A percentile compares a stretch with the other conserved stretches of the same genome.
Evolutionary conservation across 805 yeast genomes (phyloP).

Genomic region (Ogataea chonburiensis): DNA sequence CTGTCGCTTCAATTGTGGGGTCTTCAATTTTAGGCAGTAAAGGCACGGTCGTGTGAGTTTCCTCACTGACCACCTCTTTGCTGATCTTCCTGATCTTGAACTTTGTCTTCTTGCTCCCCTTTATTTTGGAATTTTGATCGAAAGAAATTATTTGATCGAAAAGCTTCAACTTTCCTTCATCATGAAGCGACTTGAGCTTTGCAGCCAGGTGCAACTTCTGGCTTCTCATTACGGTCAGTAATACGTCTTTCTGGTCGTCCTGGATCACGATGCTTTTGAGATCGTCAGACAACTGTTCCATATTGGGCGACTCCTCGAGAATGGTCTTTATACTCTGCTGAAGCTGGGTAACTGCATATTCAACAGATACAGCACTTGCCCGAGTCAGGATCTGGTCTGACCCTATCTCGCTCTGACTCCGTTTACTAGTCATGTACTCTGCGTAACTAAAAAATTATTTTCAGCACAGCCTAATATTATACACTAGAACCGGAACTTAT

Average conservation of each 20-base stretch:
- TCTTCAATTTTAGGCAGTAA: conserved; percentile 65
- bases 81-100: conserved; percentile 13
- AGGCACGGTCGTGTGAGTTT: conserved; percentile 52
- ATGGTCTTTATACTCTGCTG: conserved; percentile 53
- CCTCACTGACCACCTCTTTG: background rate
- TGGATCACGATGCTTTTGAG: conserved; percentile 21
- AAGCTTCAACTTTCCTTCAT: conserved; percentile 46
- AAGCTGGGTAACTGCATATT: conserved; percentile 52
- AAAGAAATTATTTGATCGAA: conserved; percentile 54
- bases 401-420: background rate
- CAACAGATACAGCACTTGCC: conserved; percentile 37
- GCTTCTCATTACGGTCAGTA: conserved; percentile 50
- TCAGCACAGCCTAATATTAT: background rate
- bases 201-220: conserved; percentile 61
- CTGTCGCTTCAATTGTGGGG: conserved; percentile 59
- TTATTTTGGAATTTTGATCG: conserved; percentile 30
- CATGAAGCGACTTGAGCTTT: conserved; percentile 52
- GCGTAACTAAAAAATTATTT: background rate
- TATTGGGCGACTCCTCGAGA: conserved; percentile 55
- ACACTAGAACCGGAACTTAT: conserved; percentile 10
- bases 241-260: conserved; percentile 37
- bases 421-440: too few species aligned
- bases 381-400: conserved; percentile 10
- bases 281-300: conserved; percentile 39
- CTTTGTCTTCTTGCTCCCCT: conserved; percentile 19